These are phyloP conservation scores for Lipomyces japonicus DNA, from an alignment of 805 yeast genomes.

Conservation along the genomic window DNA sequence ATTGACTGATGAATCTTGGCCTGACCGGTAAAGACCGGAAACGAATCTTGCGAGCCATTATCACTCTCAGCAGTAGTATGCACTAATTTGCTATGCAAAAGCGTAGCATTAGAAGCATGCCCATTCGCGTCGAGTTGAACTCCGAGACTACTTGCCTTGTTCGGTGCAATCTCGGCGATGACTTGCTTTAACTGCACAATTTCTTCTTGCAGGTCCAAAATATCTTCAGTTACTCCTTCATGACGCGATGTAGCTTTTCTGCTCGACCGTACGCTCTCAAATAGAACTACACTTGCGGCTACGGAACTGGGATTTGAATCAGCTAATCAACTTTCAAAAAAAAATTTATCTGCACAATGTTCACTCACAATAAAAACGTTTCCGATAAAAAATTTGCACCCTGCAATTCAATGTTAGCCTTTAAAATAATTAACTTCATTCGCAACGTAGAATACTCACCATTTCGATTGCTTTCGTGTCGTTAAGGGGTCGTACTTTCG, in stretches of 20 bases:
- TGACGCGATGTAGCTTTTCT: slow-evolving; percentile 59
- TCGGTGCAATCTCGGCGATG: slow-evolving; percentile 10
- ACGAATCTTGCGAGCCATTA: background rate
- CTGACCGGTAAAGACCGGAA: background rate
- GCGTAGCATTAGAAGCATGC: background rate
- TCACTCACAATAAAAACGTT: slow-evolving; percentile 55
- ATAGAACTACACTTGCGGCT: slow-evolving; percentile 71
- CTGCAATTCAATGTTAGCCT: background rate
- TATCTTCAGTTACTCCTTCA: slow-evolving; percentile 69
- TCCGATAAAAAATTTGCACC: slow-evolving; percentile 81
- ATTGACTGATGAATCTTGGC: background rate
- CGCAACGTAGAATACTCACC: slow-evolving; percentile 3
- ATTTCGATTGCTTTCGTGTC: slow-evolving; percentile 77
- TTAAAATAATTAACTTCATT: background rate
- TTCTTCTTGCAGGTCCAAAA: slow-evolving; percentile 64
- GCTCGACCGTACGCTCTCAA: slow-evolving; percentile 65
- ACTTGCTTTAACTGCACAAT: slow-evolving; percentile 46
- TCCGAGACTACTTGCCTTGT: background rate
- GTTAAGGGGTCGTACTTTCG: slow-evolving; percentile 67
- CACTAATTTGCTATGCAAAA: background rate
- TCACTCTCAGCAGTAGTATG: background rate
- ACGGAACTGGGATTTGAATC: slow-evolving; percentile 47
- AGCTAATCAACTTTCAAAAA: background rate
- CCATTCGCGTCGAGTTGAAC: too few species aligned
- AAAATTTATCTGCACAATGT: background rate